phyloP scores from a whole-genome alignment of 352 stramenopile species.

The Blastocystis sp. region DNA sequence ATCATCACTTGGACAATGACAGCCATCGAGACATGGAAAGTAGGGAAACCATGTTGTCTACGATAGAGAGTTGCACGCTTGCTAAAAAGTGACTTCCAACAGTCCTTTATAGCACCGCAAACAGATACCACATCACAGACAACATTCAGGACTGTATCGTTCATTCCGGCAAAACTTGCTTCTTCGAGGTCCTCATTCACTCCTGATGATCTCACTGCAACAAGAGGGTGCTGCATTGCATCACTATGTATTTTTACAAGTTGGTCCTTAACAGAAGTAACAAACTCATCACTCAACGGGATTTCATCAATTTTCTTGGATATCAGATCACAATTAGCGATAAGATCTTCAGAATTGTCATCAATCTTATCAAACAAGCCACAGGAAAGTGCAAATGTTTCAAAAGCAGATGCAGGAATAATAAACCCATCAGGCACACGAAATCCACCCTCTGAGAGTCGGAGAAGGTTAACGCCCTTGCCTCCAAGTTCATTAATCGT shows the following conservation, averaged over 20 bases:
- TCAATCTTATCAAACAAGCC: neutral
- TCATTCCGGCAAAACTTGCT: conserved; percentile 46
- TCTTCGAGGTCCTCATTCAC: conserved; percentile 26
- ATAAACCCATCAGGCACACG: conserved; percentile 20
- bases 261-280: neutral
- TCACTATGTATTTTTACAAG: neutral
- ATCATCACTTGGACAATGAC: conserved; percentile 44
- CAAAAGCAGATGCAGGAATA: neutral
- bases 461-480: conserved; percentile 29
- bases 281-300: neutral
- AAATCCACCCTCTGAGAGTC: conserved; percentile 2
- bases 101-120: neutral
- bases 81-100: conserved; percentile 15
- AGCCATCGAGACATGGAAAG: conserved; percentile 8
- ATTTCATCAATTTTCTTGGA: neutral
- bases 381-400: neutral
- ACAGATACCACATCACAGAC: neutral
- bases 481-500: neutral
- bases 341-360: neutral
- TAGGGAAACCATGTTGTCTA: neutral
- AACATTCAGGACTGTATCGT: conserved; percentile 45
- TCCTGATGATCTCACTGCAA: neutral
- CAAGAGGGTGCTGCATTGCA: neutral
- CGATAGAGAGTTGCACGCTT: neutral
- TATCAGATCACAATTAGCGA: neutral